Percentiles rank a stretch among this genome's conserved stretches.
phyloP scores from a whole-genome alignment of 2,329 filamentous ascomycete genomes.

The Epichloe hybrida region DNA sequence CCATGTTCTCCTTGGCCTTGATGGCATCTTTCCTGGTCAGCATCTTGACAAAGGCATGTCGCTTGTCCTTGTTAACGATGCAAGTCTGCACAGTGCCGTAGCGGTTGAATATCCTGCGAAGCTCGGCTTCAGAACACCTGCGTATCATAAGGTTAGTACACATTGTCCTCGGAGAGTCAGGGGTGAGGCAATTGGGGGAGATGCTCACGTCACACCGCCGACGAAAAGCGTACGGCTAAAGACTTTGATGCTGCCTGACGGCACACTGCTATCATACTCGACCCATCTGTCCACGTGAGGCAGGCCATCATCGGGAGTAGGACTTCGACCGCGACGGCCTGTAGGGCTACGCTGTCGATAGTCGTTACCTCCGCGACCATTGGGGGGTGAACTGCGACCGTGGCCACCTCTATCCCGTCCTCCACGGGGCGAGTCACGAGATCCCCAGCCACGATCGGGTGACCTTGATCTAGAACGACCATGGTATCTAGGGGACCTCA shows the following conservation, averaged over 20 bases:
- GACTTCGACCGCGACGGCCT: conserved; percentile 52
- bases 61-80: conserved; percentile 96
- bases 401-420: conserved; percentile 58
- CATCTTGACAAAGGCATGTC: conserved; percentile 99
- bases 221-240: conserved; percentile 92
- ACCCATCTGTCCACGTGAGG: conserved; percentile 50
- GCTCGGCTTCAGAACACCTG: conserved; percentile 65
- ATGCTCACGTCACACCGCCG: conserved; percentile 74
- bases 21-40: conserved; percentile 76
- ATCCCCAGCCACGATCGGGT: conserved; percentile 59
- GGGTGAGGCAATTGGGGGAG: neutral
- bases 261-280: conserved; percentile 62
- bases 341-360: conserved; percentile 84
- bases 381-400: conserved; percentile 48
- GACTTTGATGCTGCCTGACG: conserved; percentile 74
- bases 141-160: neutral
- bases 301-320: conserved; percentile 33
- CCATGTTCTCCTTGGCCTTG: conserved; percentile 74
- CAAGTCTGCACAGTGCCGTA: conserved; percentile 90
- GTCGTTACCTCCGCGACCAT: conserved; percentile 37
- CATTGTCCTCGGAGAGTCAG: neutral
- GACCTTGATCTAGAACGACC: conserved; percentile 66
- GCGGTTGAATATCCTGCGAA: conserved; percentile 65
- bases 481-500: conserved; percentile 47
- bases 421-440: conserved; percentile 49